Conservation (phyloP, 768 basidiomycete species). For the Cubamyces lactineus region DNA sequence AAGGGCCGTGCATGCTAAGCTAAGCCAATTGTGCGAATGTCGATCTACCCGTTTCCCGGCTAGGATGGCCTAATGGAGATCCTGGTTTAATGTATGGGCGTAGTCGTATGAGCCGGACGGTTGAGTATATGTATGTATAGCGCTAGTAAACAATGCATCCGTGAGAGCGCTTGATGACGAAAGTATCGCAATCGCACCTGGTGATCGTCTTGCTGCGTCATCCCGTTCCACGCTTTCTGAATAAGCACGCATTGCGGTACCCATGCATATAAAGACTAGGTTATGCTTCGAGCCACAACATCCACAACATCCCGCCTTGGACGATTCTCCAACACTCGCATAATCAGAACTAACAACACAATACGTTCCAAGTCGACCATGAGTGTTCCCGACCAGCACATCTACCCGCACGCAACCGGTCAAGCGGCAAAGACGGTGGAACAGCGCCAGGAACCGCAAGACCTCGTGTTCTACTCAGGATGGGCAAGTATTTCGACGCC, state of each 20-base stretch:
- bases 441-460: conserved; percentile 53
- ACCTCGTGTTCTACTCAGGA: conserved; percentile 61
- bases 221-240: background rate
- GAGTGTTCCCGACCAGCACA: conserved; percentile 46
- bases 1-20: no score
- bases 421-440: conserved; percentile 53
- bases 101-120: no score
- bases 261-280: background rate
- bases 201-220: background rate
- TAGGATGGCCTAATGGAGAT: no score
- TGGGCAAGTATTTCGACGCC: conserved; percentile 48
- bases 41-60: no score
- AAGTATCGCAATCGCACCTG: no score
- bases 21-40: no score
- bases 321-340: background rate
- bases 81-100: no score
- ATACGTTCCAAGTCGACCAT: background rate
- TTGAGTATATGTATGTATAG: no score
- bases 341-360: background rate
- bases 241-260: background rate
- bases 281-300: background rate
- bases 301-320: background rate
- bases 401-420: conserved; percentile 63
- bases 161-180: no score
- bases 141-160: no score